phyloP scores from a whole-genome alignment of 2,329 filamentous ascomycete genomes.

The Penicillium sp. region DNA sequence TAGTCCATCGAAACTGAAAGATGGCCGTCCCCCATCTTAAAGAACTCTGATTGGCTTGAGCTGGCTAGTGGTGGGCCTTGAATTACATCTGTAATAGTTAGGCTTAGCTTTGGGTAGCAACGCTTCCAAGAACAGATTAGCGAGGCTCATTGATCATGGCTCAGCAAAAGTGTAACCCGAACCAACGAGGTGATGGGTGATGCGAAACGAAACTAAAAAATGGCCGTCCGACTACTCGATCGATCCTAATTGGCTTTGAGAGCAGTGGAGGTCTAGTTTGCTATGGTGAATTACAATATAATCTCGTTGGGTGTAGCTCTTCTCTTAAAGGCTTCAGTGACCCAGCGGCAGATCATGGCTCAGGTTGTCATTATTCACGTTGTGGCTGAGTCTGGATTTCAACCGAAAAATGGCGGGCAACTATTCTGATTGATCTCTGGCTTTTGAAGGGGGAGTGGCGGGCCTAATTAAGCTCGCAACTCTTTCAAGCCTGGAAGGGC shows the following conservation, averaged over 20 bases:
- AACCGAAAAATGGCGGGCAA: not conserved
- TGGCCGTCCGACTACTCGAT: not conserved
- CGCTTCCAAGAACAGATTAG: not conserved
- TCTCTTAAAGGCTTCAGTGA: too few species aligned
- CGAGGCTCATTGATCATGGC: not conserved
- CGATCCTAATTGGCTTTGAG: not conserved
- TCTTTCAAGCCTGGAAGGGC: too few species aligned
- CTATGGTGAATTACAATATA: too few species aligned
- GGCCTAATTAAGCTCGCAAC: not conserved
- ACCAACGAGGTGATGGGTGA: not conserved
- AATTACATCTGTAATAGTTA: not conserved
- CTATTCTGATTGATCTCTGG: not conserved
- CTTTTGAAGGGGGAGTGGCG: accelerated
- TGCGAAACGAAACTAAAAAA: not conserved
- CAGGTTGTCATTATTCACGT: not conserved
- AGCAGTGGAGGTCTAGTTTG: not conserved
- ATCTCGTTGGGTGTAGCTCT: too few species aligned
- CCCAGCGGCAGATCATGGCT: not conserved
- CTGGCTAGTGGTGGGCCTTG: not conserved
- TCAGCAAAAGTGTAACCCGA: not conserved
- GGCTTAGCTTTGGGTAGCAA: not conserved
- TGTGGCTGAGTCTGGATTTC: not conserved
- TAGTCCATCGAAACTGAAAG: not conserved
- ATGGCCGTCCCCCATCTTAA: not conserved
- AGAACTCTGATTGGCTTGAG: not conserved